phyloP scores from a whole-genome alignment of 2,329 filamentous ascomycete species.

The Rosellinia necatrix region DNA sequence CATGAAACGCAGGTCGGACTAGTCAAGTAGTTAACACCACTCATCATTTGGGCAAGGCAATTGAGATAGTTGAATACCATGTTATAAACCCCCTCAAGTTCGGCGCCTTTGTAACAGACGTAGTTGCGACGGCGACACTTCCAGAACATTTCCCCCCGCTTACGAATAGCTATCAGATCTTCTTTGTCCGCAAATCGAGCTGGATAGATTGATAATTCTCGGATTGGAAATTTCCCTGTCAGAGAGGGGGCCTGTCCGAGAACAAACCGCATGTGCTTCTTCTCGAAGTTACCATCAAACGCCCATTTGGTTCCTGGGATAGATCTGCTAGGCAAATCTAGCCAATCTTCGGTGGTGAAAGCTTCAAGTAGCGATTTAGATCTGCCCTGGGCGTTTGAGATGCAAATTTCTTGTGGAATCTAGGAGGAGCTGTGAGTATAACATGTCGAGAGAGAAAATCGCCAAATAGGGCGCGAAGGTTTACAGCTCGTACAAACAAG shows the following conservation, averaged over 20 bases:
- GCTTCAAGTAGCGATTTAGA: conserved; percentile 3
- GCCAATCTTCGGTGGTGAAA: conserved; percentile 8
- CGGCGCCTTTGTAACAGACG: conserved; percentile 7
- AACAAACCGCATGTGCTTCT: neutral
- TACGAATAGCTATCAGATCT: conserved; percentile 1
- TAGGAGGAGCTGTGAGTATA: neutral
- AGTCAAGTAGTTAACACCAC: neutral
- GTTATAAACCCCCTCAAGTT: neutral
- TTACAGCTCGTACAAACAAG: conserved; percentile 4
- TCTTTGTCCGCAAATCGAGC: conserved; percentile 3
- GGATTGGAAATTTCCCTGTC: conserved; percentile 2
- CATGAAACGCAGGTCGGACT: conserved; percentile 14
- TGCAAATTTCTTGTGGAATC: conserved; percentile 14
- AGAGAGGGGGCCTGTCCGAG: neutral
- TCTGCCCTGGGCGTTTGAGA: neutral
- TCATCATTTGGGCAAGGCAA: neutral
- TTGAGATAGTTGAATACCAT: conserved; percentile 3
- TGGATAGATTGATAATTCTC: conserved; percentile 2
- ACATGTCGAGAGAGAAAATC: neutral
- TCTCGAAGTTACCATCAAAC: conserved; percentile 12
- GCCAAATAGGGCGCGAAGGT: neutral
- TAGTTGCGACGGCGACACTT: conserved; percentile 13
- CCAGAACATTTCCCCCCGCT: conserved; percentile 15
- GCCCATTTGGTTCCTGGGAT: conserved; percentile 3
- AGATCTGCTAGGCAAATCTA: neutral